Evolutionary conservation across 2,329 filamentous ascomycete genomes (phyloP).

Genomic region (Kalmusia sp.): DNA sequence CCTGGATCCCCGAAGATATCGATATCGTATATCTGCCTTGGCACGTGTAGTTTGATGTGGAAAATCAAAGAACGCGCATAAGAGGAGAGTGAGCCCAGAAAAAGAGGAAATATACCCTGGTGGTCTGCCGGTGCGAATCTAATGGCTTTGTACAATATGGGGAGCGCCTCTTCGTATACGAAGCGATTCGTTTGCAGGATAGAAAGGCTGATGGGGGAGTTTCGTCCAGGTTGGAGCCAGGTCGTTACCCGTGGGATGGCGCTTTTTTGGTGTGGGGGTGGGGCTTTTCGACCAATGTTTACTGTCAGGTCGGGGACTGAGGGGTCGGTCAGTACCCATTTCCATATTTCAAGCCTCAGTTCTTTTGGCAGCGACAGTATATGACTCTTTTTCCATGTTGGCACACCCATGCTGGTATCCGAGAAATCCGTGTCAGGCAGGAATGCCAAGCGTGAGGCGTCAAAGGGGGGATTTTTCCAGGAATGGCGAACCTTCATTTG

Average conservation of each 20-base stretch:
- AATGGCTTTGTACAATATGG: constrained; percentile 26
- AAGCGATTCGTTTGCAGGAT: constrained; percentile 21
- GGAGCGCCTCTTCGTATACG: constrained; percentile 35
- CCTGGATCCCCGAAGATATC: constrained; percentile 8
- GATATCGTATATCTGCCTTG: constrained; percentile 1
- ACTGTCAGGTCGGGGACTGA: constrained; percentile 15
- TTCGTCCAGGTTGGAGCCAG: constrained; percentile 6
- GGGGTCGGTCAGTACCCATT: constrained; percentile 25
- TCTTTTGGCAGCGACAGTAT: constrained; percentile 30
- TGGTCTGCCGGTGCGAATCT: constrained; percentile 22
- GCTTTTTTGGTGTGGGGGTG: not conserved
- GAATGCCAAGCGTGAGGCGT: not conserved
- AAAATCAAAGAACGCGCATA: constrained; percentile 25
- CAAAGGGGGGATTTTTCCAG: not conserved
- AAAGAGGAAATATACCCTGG: constrained; percentile 27
- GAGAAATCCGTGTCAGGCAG: not conserved
- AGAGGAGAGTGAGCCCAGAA: constrained; percentile 21
- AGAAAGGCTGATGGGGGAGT: constrained; percentile 11
- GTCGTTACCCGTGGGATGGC: constrained; percentile 10
- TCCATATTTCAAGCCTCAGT: constrained; percentile 31
- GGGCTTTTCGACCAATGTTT: constrained; percentile 17
- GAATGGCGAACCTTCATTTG: not conserved
- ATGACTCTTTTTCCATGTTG: constrained; percentile 16
- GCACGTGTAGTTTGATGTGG: constrained; percentile 18
- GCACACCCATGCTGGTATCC: not conserved